Conservation (phyloP, 345 rosid genomes). For the Lepidium africanum region DNA sequence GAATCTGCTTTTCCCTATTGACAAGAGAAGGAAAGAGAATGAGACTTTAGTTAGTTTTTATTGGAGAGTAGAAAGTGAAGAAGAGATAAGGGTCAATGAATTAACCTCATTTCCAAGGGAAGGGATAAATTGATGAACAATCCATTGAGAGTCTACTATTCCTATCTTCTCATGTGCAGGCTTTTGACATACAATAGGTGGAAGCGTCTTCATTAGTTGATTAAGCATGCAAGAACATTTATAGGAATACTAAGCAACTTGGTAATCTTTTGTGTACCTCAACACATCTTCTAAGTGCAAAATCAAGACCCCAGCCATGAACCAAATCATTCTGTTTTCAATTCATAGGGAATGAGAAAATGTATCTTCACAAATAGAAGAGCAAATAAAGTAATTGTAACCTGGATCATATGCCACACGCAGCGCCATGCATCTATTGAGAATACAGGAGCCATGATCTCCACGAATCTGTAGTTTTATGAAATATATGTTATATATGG, state of each 20-base stretch:
- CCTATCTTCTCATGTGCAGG: slow-evolving; percentile 92
- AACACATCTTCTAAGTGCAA: slow-evolving; percentile 87
- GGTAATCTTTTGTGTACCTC: slow-evolving; percentile 38
- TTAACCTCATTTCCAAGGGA: slow-evolving; percentile 80
- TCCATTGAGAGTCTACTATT: slow-evolving; percentile 95
- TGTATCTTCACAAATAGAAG: not conserved
- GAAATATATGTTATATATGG: not conserved
- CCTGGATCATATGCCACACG: slow-evolving; percentile 98
- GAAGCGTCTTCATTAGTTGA: not conserved
- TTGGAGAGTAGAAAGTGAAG: not conserved
- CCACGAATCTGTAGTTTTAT: slow-evolving; percentile 67
- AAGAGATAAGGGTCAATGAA: not conserved
- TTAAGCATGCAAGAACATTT: not conserved
- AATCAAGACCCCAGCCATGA: slow-evolving; percentile 99
- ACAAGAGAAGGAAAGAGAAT: not conserved
- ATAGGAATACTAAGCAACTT: not conserved
- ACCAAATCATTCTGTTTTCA: slow-evolving; percentile 84
- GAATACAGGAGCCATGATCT: slow-evolving; percentile 97
- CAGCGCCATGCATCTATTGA: slow-evolving; percentile 88
- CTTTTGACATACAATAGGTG: slow-evolving; percentile 26
- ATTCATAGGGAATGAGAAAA: not conserved
- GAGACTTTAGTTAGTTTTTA: not conserved
- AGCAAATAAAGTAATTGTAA: slow-evolving; percentile 6
- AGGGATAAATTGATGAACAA: slow-evolving; percentile 83
- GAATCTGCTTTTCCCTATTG: slow-evolving; percentile 47